Base-by-base conservation (phyloP, 768 basidiomycete species). In the Pulveroboletus sp. region DNA sequence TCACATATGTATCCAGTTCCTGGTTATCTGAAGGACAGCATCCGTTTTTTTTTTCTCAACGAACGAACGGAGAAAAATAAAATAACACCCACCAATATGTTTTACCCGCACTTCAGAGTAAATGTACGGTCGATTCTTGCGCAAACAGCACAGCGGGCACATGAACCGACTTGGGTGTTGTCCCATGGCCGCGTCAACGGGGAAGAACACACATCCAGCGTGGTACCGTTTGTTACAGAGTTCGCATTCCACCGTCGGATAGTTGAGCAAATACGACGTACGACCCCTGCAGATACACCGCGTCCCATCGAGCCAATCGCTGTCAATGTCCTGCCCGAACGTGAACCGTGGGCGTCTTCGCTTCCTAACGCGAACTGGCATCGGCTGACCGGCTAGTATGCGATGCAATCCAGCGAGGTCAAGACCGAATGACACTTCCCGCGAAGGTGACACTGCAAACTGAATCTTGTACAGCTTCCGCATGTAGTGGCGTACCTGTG, bases 401-500 rank as follows among this genome's bases (percentile, higher is more conserved):
- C 90, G 84, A 67, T 93, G 90, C 40, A 93, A 67, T 9, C 87
- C 85, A 33, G 90, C 87, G 19, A 91, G 77, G 63, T 92, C 87
- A 23, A 93, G 73, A 14, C 90, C 90, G 57, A 83, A 92, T 2
- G 88, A 90, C 2, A 87, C 79, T 40, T 90, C 88, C 2, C 82
- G 85, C 51, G 80, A 87, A 3, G 88, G 86, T 0, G 87, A 87
- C 10, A 93, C 85, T n/a, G 85, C 84, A 61, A 93, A 91, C 67
- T 91, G 90, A 44, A 93, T 87, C 70, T 84, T 86, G 74, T 84
- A 92, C 14, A 92, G 71, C 69, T 93, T 93, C 56, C 90, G 84
- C 88, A 93, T 90, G 64, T 85, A 92, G 65, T 93, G 90, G 27
- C 90, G 81, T 12, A 91, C 88, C 65, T 90, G 90, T 14, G 84